Base-by-base conservation (phyloP, 495 filamentous ascomycete genomes). In the Cladorrhinum samala region DNA sequence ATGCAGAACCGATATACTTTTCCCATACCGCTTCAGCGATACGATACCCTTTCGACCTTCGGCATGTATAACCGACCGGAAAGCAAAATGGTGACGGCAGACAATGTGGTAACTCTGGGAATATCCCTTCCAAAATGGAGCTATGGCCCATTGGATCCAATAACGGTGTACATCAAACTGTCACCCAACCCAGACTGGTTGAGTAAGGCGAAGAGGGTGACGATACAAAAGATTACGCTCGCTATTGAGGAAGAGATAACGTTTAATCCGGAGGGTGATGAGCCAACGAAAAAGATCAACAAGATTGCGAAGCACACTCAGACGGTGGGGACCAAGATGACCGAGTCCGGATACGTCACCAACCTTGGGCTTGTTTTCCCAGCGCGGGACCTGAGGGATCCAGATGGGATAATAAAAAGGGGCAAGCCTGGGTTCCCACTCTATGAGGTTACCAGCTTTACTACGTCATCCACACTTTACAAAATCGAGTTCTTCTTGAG, bases 21-120 rank as follows among this genome's bases (percentile, higher is more conserved):
- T 56, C 91, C 93, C 1, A 88, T 97, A 1, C 94, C 93, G 11
- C 82, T 98, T 56, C 79, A 84, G 56, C 80, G 93, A 58, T 98
- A 96, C 71, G 93, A 98, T 68, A 98, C 91, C 2, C 75, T 98
- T 24, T 96, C 91, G 19, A 97, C 93, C 25, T 98, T 97, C 70
- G 94, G 93, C 66, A 98, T 98, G 93, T 98, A 96, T 72, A 96
- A 97, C 71, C 84, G 90, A 23, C 93, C 90, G 9, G 93, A 96
- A 68, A 84, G 82, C 47, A 88, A 88, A 45, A 88, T 95, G 56
- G 80, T 80, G 48, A 85, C 91, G 49, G 79, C 88, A 37, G 93
- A 98, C 68, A 91, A 95, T 65, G 71, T 97, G 49, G 91, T 98
- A 39, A 95, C 89, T 14, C 72, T 98, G 51, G 87, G 88, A 16